Percentiles rank a stretch among this genome's conserved stretches.
Evolutionary conservation across 2,329 filamentous ascomycete species (phyloP).

Genomic region (Penicillium sclerotiorum): DNA sequence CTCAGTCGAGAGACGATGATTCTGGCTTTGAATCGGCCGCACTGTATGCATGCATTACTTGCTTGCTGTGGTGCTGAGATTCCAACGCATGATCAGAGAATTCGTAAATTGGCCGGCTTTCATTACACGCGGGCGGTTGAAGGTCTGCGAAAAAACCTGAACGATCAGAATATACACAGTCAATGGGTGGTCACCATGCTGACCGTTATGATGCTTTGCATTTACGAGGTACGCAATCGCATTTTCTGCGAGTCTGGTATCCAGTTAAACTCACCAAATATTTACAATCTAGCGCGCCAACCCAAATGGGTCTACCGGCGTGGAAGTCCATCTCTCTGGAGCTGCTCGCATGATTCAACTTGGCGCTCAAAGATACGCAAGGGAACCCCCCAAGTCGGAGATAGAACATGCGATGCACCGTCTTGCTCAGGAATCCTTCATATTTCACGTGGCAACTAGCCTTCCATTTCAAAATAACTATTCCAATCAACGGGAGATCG

Average conservation of each 20-base stretch:
- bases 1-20: conserved; percentile 15
- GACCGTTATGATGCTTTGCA: conserved; percentile 26
- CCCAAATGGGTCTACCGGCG: conserved; percentile 16
- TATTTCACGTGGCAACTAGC: conserved; percentile 31
- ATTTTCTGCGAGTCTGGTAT: neutral
- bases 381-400: neutral
- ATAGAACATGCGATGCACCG: conserved; percentile 14
- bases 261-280: neutral
- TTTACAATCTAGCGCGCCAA: conserved; percentile 18
- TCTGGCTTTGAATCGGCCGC: conserved; percentile 16
- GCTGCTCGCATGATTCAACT: conserved; percentile 25
- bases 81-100: conserved; percentile 5
- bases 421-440: conserved; percentile 27
- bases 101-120: conserved; percentile 15
- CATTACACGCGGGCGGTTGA: conserved; percentile 22
- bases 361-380: neutral
- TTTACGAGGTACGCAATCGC: conserved; percentile 22
- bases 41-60: conserved; percentile 28
- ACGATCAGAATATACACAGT: neutral
- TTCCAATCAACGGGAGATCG: conserved; percentile 10
- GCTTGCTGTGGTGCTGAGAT: conserved; percentile 28
- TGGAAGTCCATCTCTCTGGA: conserved; percentile 25
- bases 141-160: conserved; percentile 10
- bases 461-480: conserved; percentile 25
- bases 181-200: conserved; percentile 15